Evolutionary conservation across 2,329 filamentous ascomycete genomes (phyloP).

Genomic region (Xylaria digitata): DNA sequence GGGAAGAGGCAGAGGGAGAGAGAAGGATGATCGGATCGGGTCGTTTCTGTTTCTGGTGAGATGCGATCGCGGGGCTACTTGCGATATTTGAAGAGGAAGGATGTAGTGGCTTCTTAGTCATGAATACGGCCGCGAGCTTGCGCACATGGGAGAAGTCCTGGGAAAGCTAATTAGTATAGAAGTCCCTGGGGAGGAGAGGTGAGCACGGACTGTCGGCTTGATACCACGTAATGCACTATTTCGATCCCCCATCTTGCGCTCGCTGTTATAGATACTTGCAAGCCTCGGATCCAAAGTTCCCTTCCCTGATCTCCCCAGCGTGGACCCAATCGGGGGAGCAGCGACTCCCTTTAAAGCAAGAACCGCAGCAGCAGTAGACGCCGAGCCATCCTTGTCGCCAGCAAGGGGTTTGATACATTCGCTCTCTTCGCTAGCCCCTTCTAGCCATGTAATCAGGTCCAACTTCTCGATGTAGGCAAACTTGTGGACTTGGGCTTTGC

Average conservation of each 20-base stretch:
- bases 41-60: conserved; percentile 66
- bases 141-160: conserved; percentile 97
- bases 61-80: conserved; percentile 60
- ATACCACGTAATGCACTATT: conserved; percentile 88
- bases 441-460: conserved; percentile 92
- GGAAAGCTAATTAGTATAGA: conserved; percentile 13
- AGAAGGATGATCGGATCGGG: conserved; percentile 94
- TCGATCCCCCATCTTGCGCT: conserved; percentile 91
- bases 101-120: conserved; percentile 68
- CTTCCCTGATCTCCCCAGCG: conserved; percentile 67
- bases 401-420: conserved; percentile 91
- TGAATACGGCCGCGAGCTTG: conserved; percentile 83
- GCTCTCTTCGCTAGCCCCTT: conserved; percentile 88
- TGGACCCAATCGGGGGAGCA: conserved; percentile 56
- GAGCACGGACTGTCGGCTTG: conserved; percentile 79
- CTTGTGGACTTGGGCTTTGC: conserved; percentile 80
- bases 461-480: conserved; percentile 91
- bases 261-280: conserved; percentile 88
- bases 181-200: neutral
- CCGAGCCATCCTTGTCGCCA: conserved; percentile 67
- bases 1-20: conserved; percentile 92
- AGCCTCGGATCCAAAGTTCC: conserved; percentile 81
- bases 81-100: conserved; percentile 52
- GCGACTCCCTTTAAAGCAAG: conserved; percentile 55
- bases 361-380: conserved; percentile 55